Base-by-base conservation (phyloP, 2,329 filamentous ascomycete species). In the Xylaria hypoxylon region DNA sequence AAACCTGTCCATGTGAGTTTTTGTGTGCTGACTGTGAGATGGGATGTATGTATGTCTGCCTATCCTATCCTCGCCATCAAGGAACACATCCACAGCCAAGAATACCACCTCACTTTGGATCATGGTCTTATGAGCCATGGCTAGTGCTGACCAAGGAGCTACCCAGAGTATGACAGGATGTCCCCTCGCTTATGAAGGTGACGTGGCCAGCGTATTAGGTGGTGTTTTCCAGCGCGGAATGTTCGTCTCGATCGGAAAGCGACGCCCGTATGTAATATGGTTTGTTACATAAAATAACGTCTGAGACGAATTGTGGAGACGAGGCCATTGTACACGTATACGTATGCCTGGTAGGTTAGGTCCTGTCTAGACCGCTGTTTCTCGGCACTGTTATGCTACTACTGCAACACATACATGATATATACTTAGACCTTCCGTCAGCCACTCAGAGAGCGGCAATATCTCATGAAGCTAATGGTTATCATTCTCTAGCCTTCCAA, bases 401-500 rank as follows among this genome's bases (percentile, higher is more conserved):
- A n/a, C n/a, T 31, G 28, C 8, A 31, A 31, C 28, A 8, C 2
- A 31, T 31, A 31, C 28, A 3, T n/a, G n/a, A n/a, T n/a, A n/a
- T n/a, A 33, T 10, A 33, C 31, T 33, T 33, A 33, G 7, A 33
- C 2, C 31, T 33, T 10, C 31, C 22, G 6, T 33, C 31, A 33
- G 7, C 31, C 7, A 33, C 7, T 33, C 31, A 33, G 31, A 33
- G 31, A 33, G 7, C 31, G 7, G 3, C 31, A 33, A 33, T 33
- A 10, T 2, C 11, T 33, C 13, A 15, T 40, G 31, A 38, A 19
- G 45, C 50, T 61, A 53, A 50, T 59, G 59, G 59, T 60, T 58
- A 65, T 65, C 63, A 61, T 65, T 65, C 58, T 58, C 58, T 58
- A 64, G 53, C 61, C 58, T 59, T 59, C 57, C 57, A 59, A 59